Base-by-base conservation (phyloP, 129 eudicot genomes). In the sunflower (Helianthus annuus) region DNA sequence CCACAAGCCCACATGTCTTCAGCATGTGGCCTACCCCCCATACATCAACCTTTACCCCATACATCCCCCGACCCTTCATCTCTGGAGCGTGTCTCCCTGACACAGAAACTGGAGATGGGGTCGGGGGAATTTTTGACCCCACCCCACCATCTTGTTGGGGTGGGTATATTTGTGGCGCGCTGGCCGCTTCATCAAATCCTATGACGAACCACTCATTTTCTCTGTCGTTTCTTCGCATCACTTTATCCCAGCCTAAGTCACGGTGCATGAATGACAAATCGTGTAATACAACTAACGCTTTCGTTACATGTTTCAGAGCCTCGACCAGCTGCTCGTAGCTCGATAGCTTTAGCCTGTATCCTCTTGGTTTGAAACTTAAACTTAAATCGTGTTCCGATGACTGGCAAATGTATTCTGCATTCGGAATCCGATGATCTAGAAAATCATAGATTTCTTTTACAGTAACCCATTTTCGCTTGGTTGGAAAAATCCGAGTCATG, bases 191-290 rank as follows among this genome's bases (percentile, higher is more conserved):
- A 12, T 87, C 96, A 10, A 87, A 87, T 1, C 96, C 96, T 0
- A 83, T 60, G 1, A 90, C 36, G 3, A 85, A 85, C 96, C 96
- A 90, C 69, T 85, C 94, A 14, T 70, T 69, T 2, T 76, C 84
- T 4, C 80, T 45, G 4, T 79, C 79, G 52, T 61, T 67, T 48
- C 80, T 68, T 63, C 78, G 66, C 88, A 87, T 75, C 72, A 90
- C 96, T 52, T 90, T 90, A 14, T 90, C 96, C 96, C 96, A 90
- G 0, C 90, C 75, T 51, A 90, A 79, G 27, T 87, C 91, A 12
- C 96, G 66, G 74, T 90, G 96, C 96, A 87, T 90, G 81, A 90
- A 90, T 0, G 88, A 85, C n/a, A 90, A 48, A 59, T 90, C 96
- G 14, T 90, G 96, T 10, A 90, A 53, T 5, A 94, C 96, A 2